These are phyloP conservation scores for Pseudocercospora ulei DNA, from an alignment of 2,329 filamentous ascomycete genomes.

Conservation along the genomic window DNA sequence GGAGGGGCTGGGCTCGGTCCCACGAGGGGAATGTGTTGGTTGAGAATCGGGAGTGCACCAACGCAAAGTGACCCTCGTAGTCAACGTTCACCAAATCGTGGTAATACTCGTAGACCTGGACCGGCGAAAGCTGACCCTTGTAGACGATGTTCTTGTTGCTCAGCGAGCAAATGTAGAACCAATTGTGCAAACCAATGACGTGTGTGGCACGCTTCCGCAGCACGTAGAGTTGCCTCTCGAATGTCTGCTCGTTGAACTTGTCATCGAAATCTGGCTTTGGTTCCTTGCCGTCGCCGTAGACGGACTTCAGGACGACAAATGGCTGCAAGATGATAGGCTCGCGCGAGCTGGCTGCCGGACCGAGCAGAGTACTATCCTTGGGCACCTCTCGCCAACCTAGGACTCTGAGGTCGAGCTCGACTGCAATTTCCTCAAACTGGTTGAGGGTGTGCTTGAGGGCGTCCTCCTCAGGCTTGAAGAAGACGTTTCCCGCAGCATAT, in stretches of 20 bases:
- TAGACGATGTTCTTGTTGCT: constrained; percentile 99
- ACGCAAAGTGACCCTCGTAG: constrained; percentile 91
- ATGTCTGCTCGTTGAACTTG: constrained; percentile 71
- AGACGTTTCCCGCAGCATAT: constrained; percentile 94
- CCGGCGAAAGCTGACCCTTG: constrained; percentile 88
- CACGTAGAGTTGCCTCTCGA: constrained; percentile 88
- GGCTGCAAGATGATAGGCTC: constrained; percentile 94
- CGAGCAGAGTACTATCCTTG: constrained; percentile 82
- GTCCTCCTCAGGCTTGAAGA: constrained; percentile 95
- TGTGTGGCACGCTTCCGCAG: constrained; percentile 91
- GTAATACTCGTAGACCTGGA: constrained; percentile 97
- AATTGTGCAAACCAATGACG: constrained; percentile 89
- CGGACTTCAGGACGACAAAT: constrained; percentile 77
- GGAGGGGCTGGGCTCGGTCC: constrained; percentile 90
- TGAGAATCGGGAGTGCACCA: constrained; percentile 94
- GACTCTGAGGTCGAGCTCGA: constrained; percentile 75
- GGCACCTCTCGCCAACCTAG: constrained; percentile 95
- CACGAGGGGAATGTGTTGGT: constrained; percentile 98
- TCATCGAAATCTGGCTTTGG: constrained; percentile 70
- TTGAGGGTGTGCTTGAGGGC: constrained; percentile 80
- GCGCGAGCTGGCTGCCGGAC: constrained; percentile 82
- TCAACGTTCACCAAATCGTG: constrained; percentile 94
- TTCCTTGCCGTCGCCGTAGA: constrained; percentile 70
- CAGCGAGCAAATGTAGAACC: constrained; percentile 96
- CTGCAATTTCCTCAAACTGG: constrained; percentile 88